Conservation (phyloP, 2,329 filamentous ascomycete genomes). For the Pseudogymnoascus sp. region DNA sequence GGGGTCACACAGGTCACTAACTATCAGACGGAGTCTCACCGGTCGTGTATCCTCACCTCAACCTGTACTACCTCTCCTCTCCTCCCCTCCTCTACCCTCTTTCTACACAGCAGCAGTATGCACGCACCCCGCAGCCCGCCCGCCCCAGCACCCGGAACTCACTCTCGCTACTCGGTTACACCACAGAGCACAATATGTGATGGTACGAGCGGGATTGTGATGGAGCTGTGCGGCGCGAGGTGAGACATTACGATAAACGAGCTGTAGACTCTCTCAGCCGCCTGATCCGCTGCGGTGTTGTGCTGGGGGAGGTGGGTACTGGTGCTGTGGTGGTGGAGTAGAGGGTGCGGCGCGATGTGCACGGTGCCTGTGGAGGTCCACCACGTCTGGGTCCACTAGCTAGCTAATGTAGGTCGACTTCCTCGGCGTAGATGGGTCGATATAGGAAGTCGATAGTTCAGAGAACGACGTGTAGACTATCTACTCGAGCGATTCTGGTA, state of each 20-base stretch:
- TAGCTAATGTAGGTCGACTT: too few relatives aligned
- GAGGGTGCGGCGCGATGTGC: too few relatives aligned
- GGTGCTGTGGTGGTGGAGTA: too few relatives aligned
- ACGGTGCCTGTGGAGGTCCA: too few relatives aligned
- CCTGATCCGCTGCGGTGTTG: too few relatives aligned
- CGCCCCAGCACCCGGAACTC: neutral
- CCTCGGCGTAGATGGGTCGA: too few relatives aligned
- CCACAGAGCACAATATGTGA: neutral
- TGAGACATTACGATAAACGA: conserved; percentile 5
- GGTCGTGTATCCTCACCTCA: neutral
- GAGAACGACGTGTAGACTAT: too few relatives aligned
- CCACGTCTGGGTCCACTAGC: too few relatives aligned
- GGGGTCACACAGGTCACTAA: neutral
- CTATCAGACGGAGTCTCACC: neutral
- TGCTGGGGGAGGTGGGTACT: too few relatives aligned
- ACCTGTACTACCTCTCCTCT: neutral
- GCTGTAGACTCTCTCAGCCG: neutral
- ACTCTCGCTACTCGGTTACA: neutral
- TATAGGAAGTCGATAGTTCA: too few relatives aligned
- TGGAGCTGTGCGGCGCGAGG: neutral
- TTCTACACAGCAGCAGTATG: neutral
- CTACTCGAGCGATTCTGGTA: too few relatives aligned
- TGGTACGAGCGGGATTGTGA: neutral
- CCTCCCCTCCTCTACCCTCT: neutral
- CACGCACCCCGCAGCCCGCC: neutral